Conservation (phyloP, 768 basidiomycete genomes). For the Gloeostereum incarnatum region DNA sequence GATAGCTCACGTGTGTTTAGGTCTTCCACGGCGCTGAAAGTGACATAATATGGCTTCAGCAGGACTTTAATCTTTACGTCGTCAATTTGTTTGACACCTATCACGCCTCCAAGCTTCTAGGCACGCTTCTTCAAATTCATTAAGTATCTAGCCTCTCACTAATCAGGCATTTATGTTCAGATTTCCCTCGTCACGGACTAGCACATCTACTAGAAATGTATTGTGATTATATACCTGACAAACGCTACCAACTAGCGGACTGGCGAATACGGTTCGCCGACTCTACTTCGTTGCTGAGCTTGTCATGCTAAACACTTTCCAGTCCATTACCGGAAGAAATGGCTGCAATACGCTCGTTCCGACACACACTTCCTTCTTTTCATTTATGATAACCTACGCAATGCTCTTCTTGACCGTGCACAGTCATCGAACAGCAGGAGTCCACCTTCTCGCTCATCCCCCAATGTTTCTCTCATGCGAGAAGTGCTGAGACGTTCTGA, state of each 20-base stretch:
- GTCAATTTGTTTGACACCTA: constrained; percentile 98
- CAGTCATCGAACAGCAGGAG: constrained; percentile 31
- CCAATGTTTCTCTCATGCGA: constrained; percentile 31
- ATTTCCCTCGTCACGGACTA: constrained; percentile 77
- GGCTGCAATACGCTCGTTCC: constrained; percentile 85
- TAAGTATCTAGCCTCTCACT: neutral
- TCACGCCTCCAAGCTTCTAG: constrained; percentile 83
- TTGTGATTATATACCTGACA: constrained; percentile 86
- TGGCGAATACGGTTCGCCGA: constrained; percentile 82
- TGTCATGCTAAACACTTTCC: neutral
- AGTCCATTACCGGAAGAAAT: constrained; percentile 83
- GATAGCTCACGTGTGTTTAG: constrained; percentile 25
- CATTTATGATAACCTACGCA: constrained; percentile 87
- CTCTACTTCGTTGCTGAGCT: neutral
- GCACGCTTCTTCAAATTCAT: constrained; percentile 22
- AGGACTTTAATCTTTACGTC: constrained; percentile 88
- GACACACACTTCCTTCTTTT: constrained; percentile 95
- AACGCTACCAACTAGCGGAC: constrained; percentile 94
- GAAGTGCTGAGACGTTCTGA: constrained; percentile 65
- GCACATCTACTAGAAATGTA: constrained; percentile 81
- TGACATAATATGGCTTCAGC: constrained; percentile 94
- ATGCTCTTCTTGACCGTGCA: constrained; percentile 71
- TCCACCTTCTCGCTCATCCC: constrained; percentile 14
- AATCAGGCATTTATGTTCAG: constrained; percentile 24
- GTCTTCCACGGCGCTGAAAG: constrained; percentile 93